phyloP scores from a whole-genome alignment of 257 asterid species.

The Verbena officinalis region DNA sequence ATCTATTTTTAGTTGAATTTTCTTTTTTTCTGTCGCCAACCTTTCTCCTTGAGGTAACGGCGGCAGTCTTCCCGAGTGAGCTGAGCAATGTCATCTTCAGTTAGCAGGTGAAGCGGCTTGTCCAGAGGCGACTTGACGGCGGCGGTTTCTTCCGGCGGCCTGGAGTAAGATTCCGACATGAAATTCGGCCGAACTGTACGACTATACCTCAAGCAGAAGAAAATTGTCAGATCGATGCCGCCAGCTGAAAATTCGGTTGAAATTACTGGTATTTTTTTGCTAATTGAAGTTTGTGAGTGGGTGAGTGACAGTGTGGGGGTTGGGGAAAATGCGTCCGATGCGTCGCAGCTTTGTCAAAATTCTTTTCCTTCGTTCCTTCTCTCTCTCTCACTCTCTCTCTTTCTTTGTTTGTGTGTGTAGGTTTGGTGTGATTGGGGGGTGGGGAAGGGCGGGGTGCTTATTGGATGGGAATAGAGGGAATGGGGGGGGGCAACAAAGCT shows the following conservation, averaged over 20 bases:
- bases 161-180: conserved; percentile 52
- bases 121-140: conserved; percentile 75
- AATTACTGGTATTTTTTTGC: conserved; percentile 18
- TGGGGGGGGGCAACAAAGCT: conserved; percentile 41
- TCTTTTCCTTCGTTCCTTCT: conserved; percentile 6
- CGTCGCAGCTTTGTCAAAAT: conserved; percentile 52
- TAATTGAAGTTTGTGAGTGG: conserved; percentile 10
- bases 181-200: conserved; percentile 32
- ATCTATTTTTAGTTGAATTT: conserved; percentile 7
- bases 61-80: conserved; percentile 99
- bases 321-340: conserved; percentile 53
- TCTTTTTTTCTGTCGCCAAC: conserved; percentile 31
- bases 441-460: conserved; percentile 21
- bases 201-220: conserved; percentile 17
- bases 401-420: background rate
- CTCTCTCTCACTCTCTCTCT: background rate
- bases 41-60: conserved; percentile 92
- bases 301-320: conserved; percentile 36
- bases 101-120: conserved; percentile 85
- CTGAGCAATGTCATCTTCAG: conserved; percentile 99
- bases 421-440: background rate
- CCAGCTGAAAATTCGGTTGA: conserved; percentile 16
- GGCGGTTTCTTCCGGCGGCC: conserved; percentile 55
- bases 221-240: conserved; percentile 35
- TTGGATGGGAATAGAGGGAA: conserved; percentile 3